Conservation (phyloP, 805 yeast genomes). For the Wickerhamomyces rabaulensis region DNA sequence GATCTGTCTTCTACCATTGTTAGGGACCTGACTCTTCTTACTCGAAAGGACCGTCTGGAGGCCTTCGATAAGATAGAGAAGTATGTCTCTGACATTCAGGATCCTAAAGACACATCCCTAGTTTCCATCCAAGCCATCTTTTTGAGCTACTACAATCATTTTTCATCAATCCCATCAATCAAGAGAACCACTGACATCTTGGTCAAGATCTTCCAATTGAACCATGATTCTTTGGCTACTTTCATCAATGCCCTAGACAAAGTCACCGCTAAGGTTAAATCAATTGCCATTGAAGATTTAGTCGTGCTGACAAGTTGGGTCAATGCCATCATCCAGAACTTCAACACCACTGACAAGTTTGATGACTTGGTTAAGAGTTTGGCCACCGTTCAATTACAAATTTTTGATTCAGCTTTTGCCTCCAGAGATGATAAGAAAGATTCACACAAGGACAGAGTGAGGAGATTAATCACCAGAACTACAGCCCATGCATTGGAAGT, state of each 20-base stretch:
- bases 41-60: slow-evolving; percentile 14
- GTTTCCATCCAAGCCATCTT: slow-evolving; percentile 15
- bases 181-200: slow-evolving; percentile 10
- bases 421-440: slow-evolving; percentile 24
- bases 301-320: slow-evolving; percentile 57
- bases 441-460: slow-evolving; percentile 35
- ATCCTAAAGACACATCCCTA: slow-evolving; percentile 11
- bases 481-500: slow-evolving; percentile 20
- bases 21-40: slow-evolving; percentile 17
- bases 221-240: slow-evolving; percentile 3
- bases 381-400: slow-evolving; percentile 31
- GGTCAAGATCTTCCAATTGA: slow-evolving; percentile 9
- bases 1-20: slow-evolving; percentile 17
- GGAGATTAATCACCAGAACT: slow-evolving; percentile 29
- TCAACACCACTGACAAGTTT: slow-evolving; percentile 23
- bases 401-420: slow-evolving; percentile 17
- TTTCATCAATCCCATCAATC: slow-evolving; percentile 8
- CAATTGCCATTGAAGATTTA: slow-evolving; percentile 53
- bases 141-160: slow-evolving; percentile 12
- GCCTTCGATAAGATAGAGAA: slow-evolving; percentile 17
- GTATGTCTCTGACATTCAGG: slow-evolving; percentile 1
- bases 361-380: slow-evolving; percentile 25
- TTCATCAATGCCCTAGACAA: slow-evolving; percentile 22
- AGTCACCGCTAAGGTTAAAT: slow-evolving; percentile 24
- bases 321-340: slow-evolving; percentile 29